These are phyloP conservation scores for Nakataea oryzae DNA, from an alignment of 2,329 filamentous ascomycete genomes.

Conservation along the genomic window DNA sequence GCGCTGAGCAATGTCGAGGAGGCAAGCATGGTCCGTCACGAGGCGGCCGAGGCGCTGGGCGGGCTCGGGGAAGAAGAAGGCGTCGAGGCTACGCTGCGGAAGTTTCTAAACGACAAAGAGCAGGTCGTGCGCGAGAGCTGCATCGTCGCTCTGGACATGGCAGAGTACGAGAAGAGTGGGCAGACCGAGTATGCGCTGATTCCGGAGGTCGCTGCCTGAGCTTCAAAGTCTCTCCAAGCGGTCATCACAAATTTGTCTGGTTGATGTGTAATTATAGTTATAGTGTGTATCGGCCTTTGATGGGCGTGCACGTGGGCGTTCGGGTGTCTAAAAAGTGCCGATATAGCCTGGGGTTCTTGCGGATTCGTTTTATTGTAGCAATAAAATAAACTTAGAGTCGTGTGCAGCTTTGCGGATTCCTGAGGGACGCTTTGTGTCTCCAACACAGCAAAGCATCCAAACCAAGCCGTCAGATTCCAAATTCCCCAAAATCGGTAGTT, in stretches of 20 bases:
- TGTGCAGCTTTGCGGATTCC: not conserved
- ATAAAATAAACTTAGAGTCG: not conserved
- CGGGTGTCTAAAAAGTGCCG: not conserved
- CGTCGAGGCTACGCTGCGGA: constrained; percentile 75
- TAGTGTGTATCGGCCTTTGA: not conserved
- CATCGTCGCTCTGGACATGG: constrained; percentile 94
- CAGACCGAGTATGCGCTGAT: constrained; percentile 88
- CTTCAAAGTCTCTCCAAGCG: constrained; percentile 11
- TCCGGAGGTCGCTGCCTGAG: constrained; percentile 40
- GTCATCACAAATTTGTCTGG: not conserved
- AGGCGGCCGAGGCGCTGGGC: constrained; percentile 91
- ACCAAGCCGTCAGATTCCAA: not conserved
- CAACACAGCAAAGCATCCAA: not conserved
- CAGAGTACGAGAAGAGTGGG: constrained; percentile 85
- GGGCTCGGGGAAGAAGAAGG: constrained; percentile 89
- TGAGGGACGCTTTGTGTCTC: not conserved
- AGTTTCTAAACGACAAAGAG: constrained; percentile 82
- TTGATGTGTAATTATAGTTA: not conserved
- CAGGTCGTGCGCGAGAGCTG: constrained; percentile 91
- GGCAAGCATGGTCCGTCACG: constrained; percentile 92
- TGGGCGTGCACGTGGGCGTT: not conserved
- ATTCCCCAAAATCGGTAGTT: constrained; percentile 41
- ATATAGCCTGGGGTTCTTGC: not conserved
- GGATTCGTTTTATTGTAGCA: not conserved
- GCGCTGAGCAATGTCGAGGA: constrained; percentile 72